Evolutionary conservation across 352 stramenopile species (phyloP), one percentile per base, ranked within the genome.

Genomic region (Phytophthora tentaculata): DNA sequence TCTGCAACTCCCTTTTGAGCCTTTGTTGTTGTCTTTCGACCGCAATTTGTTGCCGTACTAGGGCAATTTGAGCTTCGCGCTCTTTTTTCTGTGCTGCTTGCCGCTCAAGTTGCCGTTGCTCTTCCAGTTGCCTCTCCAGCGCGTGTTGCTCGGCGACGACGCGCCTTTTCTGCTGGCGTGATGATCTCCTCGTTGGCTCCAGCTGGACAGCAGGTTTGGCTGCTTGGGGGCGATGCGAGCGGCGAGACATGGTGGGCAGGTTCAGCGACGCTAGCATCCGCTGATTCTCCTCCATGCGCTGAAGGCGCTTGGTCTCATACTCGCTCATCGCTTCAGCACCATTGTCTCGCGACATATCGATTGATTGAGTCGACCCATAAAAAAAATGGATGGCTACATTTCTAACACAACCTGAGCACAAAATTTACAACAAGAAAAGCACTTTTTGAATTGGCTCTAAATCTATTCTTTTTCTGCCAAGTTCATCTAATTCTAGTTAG

Each of bases 101-200:
- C n/a, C 32, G 29, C 23, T 48, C 16, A 9, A 58, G 32, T 47
- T 47, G 45, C 26, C 45, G 32, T 52, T 43, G 52, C 17, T 24
- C n/a, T 12, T 28, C 10, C 13, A 37, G 16, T 45, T 23, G 49
- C 14, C 32, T 37, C 28, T 67, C 32, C 17, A 13, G 29, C 19
- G 58, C 65, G 45, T 64, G 29, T 6, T 43, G 17, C 17, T 74
- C 23, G 0, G 55, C 54, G 20, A 62, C 48, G 7, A 28, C 49
- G 5, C 61, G 67, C 7, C 9, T 14, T 29, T 59, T 53, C 5
- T 52, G 14, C 44, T 74, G 49, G 8, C 61, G 61, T 44, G 59
- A 89, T 77, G 45, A 72, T 59, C 56, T 82, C 75, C 55, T 74
- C 44, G 71, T 89, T 69, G 41, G 35, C 45, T 67, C 44, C 49